phyloP scores from a whole-genome alignment of 2,329 filamentous ascomycete genomes.

The Furcasterigmium furcatum region DNA sequence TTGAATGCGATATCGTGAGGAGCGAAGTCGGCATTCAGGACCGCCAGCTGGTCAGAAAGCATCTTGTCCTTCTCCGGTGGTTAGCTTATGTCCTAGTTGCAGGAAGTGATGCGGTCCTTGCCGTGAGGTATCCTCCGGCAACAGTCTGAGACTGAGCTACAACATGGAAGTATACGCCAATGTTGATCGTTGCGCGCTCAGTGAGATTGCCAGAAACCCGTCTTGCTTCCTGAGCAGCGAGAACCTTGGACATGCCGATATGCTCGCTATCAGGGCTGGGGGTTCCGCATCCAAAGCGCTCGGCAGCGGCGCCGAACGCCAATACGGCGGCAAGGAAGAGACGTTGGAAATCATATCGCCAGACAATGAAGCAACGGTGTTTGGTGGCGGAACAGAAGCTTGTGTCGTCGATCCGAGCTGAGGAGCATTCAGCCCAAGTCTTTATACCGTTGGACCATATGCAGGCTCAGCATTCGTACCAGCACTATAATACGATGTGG shows the following conservation, averaged over 20 bases:
- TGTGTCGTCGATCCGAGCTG: no score
- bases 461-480: no score
- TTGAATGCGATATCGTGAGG: constrained; percentile 41
- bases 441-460: no score
- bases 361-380: no score
- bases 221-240: background rate
- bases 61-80: constrained; percentile 23
- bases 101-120: no score
- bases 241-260: background rate
- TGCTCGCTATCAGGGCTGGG: background rate
- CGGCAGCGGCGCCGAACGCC: background rate
- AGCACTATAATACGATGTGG: no score
- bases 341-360: no score
- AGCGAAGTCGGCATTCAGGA: constrained; percentile 42
- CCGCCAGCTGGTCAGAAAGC: constrained; percentile 35
- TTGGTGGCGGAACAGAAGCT: no score
- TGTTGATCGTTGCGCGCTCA: constrained; percentile 1
- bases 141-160: constrained; percentile 18
- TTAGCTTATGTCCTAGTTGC: background rate
- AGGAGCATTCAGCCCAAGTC: no score
- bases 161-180: constrained; percentile 24
- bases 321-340: no score
- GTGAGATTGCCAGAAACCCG: background rate
- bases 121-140: constrained; percentile 30
- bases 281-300: background rate